A percentile compares a stretch with the other conserved stretches of the same genome.
phyloP scores from a whole-genome alignment of 768 basidiomycete species.

The Tephrocybe sp. region DNA sequence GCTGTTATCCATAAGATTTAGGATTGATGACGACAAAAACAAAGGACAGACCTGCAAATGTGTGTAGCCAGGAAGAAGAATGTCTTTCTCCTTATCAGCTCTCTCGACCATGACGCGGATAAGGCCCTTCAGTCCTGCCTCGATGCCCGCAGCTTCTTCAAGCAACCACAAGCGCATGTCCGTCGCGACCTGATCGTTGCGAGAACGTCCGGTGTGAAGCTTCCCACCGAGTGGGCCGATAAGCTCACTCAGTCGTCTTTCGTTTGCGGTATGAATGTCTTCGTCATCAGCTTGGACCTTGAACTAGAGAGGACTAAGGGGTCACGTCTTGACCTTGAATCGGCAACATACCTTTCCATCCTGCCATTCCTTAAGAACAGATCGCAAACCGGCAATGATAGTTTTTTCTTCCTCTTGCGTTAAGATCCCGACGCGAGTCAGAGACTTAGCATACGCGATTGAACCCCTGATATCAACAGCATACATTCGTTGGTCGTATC shows the following conservation, averaged over 20 bases:
- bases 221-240: slow-evolving; percentile 94
- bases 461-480: slow-evolving; percentile 90
- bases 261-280: slow-evolving; percentile 99
- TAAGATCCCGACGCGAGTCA: slow-evolving; percentile 80
- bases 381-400: slow-evolving; percentile 72
- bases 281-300: slow-evolving; percentile 83
- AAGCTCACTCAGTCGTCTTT: slow-evolving; percentile 89
- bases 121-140: slow-evolving; percentile 69
- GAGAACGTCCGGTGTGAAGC: slow-evolving; percentile 93
- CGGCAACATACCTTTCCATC: slow-evolving; percentile 59
- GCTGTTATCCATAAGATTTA: slow-evolving; percentile 42
- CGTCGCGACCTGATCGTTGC: slow-evolving; percentile 98
- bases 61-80: slow-evolving; percentile 94
- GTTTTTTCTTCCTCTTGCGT: slow-evolving; percentile 70
- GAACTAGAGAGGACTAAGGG: slow-evolving; percentile 52
- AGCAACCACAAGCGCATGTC: slow-evolving; percentile 98
- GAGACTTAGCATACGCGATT: slow-evolving; percentile 92
- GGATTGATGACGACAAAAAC: neutral
- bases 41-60: slow-evolving; percentile 77
- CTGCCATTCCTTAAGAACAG: slow-evolving; percentile 86
- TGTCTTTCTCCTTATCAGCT: slow-evolving; percentile 91
- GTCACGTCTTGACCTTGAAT: slow-evolving; percentile 1
- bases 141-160: slow-evolving; percentile 68
- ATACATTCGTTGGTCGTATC: slow-evolving; percentile 94
- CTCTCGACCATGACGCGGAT: slow-evolving; percentile 89